Conservation (phyloP, 1,284 basidiomycete genomes). For the Dichomitus squalens region DNA sequence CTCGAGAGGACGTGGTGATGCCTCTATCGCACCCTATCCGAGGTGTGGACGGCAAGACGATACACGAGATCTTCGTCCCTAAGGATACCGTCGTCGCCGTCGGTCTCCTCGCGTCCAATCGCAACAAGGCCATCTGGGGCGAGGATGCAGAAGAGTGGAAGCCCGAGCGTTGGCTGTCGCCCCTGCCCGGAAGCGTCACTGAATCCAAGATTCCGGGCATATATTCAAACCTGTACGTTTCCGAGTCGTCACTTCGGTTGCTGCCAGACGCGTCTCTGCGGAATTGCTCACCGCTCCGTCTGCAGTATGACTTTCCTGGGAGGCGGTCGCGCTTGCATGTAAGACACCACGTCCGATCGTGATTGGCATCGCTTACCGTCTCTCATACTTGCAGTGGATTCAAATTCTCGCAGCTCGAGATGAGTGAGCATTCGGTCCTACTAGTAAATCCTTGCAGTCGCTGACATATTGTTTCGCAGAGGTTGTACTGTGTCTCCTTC, state of each 20-base stretch:
- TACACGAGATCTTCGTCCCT: slow-evolving; percentile 40
- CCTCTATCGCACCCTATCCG: slow-evolving; percentile 26
- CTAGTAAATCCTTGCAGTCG: too few species aligned
- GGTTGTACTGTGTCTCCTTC: slow-evolving; percentile 3
- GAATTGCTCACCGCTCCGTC: neutral
- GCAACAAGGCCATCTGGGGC: slow-evolving; percentile 53
- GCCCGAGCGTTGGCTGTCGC: slow-evolving; percentile 34
- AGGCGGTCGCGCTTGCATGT: slow-evolving; percentile 23
- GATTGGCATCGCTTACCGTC: slow-evolving; percentile 6
- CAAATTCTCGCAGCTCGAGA: slow-evolving; percentile 6
- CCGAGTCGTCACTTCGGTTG: neutral
- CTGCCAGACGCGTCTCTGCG: too few species aligned
- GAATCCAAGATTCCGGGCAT: slow-evolving; percentile 25
- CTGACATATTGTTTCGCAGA: neutral
- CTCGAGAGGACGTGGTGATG: slow-evolving; percentile 22
- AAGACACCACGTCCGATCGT: too few species aligned
- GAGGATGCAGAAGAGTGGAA: slow-evolving; percentile 43
- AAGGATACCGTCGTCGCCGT: slow-evolving; percentile 50
- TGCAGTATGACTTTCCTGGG: slow-evolving; percentile 23
- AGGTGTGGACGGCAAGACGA: slow-evolving; percentile 31
- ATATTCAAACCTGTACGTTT: slow-evolving; percentile 12
- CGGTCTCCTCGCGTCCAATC: slow-evolving; percentile 51
- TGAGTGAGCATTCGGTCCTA: neutral
- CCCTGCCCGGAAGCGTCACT: slow-evolving; percentile 19
- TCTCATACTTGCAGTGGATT: neutral